Evolutionary conservation across 331 rosid species (phyloP), one percentile per base, ranked within the genome.

Genomic region (Pyracantha coccinea): DNA sequence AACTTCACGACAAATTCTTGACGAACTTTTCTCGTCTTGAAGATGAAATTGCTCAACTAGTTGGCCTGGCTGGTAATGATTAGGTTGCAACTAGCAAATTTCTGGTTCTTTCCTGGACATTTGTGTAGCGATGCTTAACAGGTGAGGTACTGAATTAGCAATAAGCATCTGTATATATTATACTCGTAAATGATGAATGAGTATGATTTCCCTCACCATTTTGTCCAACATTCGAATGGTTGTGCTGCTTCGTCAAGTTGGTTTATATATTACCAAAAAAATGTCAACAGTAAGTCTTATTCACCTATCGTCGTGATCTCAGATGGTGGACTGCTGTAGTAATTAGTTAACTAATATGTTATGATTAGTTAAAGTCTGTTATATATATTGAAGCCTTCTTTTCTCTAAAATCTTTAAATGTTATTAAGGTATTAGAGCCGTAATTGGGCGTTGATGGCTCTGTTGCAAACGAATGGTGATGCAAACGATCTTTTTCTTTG

Each of bases 11-110:
- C 59, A 86, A 82, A 70, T 85, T 87, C 81, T 73, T 85, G 84
- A 73, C 78, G 52, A 89, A 85, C 71, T 82, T 90, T 82, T 87
- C 92, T 83, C 84, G 74, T 29, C 91, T 94, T 59, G 86, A 91
- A 86, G 89, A 87, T 25, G 92, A 69, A 64, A 76, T 91, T 77
- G 67, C 82, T 72, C 90, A 81, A 71, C 83, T 93, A 19, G 87
- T 84, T 77, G 89, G 80, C 79, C 82, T 89, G 75, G 78, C 93
- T 4, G 81, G 84, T 58, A 67, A 64, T 68, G 58, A 71, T 35
- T 88, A 83, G 84, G 78, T 21, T 66, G 78, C 68, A 10, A 35
- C 6, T 45, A 65, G 77, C 67, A 12, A 33, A 55, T 29, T 38
- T 75, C 6, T 31, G 9, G 38, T 70, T 24, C 81, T 21, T 13